Base-by-base conservation (phyloP, 169 alveolate species). In the Eimeria brunetti region DNA sequence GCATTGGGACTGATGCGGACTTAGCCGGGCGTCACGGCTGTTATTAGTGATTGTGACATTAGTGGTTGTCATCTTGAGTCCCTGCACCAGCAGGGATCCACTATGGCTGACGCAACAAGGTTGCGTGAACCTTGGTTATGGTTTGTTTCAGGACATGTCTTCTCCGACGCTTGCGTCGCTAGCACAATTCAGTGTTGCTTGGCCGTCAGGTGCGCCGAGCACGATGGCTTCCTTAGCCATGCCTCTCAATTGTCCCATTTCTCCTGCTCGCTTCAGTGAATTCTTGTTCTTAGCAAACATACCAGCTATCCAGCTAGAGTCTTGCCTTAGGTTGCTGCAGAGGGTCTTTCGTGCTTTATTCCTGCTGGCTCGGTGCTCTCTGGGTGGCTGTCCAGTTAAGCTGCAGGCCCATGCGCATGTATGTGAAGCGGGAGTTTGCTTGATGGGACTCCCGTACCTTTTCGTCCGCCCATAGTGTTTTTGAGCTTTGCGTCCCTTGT, bases 191-290 rank as follows among this genome's bases (percentile, higher is more conserved):
- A 86, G 67, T 86, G 92, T 38, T 86, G 92, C 80, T 38, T 86
- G 67, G 92, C 92, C 92, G 71, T 86, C 81, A 86, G 92, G 92
- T 86, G 44, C n/a, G 80, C 44, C 41, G 92, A 60, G 81, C 69
- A 16, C 69, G 56, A 4, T 30, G 24, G 33, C 27, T 6, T 22
- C 53, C 14, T 73, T 36, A 73, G 83, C 51, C 83, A 38, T 38
- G 83, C n/a, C 49, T 36, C 0, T 9, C 41, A 16, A 41, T 16
- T 73, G 11, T 36, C 56, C 53, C 76, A 0, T 36, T 36, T 18
- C 51, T 20, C 33, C 38, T 73, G 56, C 30, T 38, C 18, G 33
- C 53, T 14, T 24, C 22, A 38, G 53, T 33, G 33, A 20, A 18
- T 73, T 33, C 80, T 30, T 69, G 51, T 16, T 33, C 56, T n/a